A percentile compares a stretch with the other conserved stretches of the same genome.
These are phyloP conservation scores for Aspergillus floridensis DNA, from an alignment of 2,329 filamentous ascomycete genomes.

Conservation along the genomic window DNA sequence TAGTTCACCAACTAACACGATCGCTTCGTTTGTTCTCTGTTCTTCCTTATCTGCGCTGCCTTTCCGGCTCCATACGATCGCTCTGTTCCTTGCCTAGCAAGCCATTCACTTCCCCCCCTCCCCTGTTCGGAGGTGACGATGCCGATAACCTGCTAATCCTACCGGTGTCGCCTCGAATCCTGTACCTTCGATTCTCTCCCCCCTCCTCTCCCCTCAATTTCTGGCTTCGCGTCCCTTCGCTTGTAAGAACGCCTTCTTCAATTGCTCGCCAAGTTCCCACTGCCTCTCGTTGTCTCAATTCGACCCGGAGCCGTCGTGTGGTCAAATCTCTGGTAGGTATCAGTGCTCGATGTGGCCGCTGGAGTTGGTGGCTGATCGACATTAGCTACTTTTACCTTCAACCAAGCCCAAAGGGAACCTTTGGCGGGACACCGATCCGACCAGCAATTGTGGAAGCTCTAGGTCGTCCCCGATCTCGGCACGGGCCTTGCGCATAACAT, in stretches of 20 bases:
- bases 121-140: slow-evolving; percentile 9
- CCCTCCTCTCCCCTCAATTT: slow-evolving; percentile 2
- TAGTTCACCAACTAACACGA: neutral
- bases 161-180: slow-evolving; percentile 8
- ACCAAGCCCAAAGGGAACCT: slow-evolving; percentile 4
- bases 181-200: neutral
- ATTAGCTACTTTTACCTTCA: slow-evolving; percentile 3
- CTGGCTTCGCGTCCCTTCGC: slow-evolving; percentile 6
- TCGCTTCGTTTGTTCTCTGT: neutral
- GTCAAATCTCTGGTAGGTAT: slow-evolving; percentile 7
- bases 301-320: neutral
- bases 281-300: neutral
- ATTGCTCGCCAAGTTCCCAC: neutral
- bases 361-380: slow-evolving; percentile 13
- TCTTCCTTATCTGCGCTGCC: neutral
- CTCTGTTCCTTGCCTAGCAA: slow-evolving; percentile 1
- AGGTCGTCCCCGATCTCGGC: slow-evolving; percentile 1
- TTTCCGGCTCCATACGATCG: neutral
- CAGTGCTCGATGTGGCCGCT: neutral
- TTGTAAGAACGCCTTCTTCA: slow-evolving; percentile 3
- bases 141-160: slow-evolving; percentile 16
- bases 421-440: slow-evolving; percentile 1
- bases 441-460: slow-evolving; percentile 4
- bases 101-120: slow-evolving; percentile 18
- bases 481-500: slow-evolving; percentile 1